Conservation (phyloP, 1,284 basidiomycete species). For the Naganishia sp. region DNA sequence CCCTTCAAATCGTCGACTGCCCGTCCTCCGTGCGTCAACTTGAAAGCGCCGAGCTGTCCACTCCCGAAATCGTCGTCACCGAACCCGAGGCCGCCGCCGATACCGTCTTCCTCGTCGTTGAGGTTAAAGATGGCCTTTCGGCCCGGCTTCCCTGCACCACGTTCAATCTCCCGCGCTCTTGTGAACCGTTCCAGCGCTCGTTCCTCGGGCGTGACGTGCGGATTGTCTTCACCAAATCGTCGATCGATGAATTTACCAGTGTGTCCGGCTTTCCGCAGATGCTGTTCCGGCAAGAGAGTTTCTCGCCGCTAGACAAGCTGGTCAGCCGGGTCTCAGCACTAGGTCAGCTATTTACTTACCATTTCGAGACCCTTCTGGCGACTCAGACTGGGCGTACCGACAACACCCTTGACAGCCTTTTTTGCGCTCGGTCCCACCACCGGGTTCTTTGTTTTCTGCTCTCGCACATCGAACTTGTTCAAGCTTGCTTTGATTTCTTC, state of each 20-base stretch:
- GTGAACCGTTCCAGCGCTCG: conserved; percentile 98
- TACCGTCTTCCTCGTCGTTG: conserved; percentile 63
- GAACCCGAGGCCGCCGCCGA: conserved; percentile 45
- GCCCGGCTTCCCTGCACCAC: conserved; percentile 56
- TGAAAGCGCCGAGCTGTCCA: conserved; percentile 25
- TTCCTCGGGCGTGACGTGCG: conserved; percentile 87
- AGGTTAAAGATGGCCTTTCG: conserved; percentile 86
- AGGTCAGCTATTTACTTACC: conserved; percentile 57
- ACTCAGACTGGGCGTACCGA: conserved; percentile 79
- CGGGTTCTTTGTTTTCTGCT: conserved; percentile 88
- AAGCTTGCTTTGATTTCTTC: conserved; percentile 79
- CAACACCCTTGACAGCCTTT: conserved; percentile 68
- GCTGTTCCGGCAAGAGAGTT: conserved; percentile 78
- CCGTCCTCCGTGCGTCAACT: conserved; percentile 91
- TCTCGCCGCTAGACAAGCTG: conserved; percentile 68
- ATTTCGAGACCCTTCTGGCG: conserved; percentile 88
- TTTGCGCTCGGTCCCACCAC: conserved; percentile 72
- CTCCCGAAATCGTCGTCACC: conserved; percentile 59
- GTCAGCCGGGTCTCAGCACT: not conserved
- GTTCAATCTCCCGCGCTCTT: conserved; percentile 71
- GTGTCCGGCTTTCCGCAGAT: conserved; percentile 70
- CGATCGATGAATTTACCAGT: conserved; percentile 89
- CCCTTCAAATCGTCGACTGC: conserved; percentile 64
- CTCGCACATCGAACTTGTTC: conserved; percentile 91
- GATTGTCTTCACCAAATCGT: conserved; percentile 93